Evolutionary conservation across 2,329 filamentous ascomycete species (phyloP).

Genomic region (Phoma sp.): DNA sequence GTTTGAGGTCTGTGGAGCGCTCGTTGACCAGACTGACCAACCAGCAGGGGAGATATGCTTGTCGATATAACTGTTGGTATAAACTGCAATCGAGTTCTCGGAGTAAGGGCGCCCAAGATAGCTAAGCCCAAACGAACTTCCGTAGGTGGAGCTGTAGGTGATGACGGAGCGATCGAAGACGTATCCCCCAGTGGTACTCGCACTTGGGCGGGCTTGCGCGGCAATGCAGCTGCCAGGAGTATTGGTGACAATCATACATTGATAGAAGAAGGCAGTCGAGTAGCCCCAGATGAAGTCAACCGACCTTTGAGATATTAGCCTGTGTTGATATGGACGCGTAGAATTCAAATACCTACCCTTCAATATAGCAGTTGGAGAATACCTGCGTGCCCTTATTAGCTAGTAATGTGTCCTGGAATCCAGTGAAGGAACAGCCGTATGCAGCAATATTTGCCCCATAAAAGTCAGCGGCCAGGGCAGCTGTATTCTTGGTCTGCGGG

Average conservation of each 20-base stretch:
- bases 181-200: constrained; percentile 52
- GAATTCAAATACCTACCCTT: constrained; percentile 45
- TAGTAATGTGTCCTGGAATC: constrained; percentile 61
- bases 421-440: constrained; percentile 61
- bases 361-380: constrained; percentile 63
- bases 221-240: constrained; percentile 31
- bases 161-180: constrained; percentile 61
- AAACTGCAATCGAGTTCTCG: constrained; percentile 42
- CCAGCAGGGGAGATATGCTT: constrained; percentile 44
- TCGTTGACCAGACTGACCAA: constrained; percentile 46
- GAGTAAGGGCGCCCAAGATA: constrained; percentile 59
- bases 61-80: constrained; percentile 47
- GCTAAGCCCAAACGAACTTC: constrained; percentile 31
- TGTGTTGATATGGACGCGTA: neutral
- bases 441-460: constrained; percentile 60
- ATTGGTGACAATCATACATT: constrained; percentile 46
- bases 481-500: constrained; percentile 39
- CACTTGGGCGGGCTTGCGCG: constrained; percentile 26
- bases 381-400: constrained; percentile 59
- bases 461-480: constrained; percentile 56
- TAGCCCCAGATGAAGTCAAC: constrained; percentile 65
- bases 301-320: constrained; percentile 21
- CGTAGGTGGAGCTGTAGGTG: constrained; percentile 47
- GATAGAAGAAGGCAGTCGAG: constrained; percentile 59
- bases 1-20: constrained; percentile 42